These are phyloP conservation scores for Elsinoe batatas DNA, from an alignment of 2,329 filamentous ascomycete species.

Conservation along the genomic window DNA sequence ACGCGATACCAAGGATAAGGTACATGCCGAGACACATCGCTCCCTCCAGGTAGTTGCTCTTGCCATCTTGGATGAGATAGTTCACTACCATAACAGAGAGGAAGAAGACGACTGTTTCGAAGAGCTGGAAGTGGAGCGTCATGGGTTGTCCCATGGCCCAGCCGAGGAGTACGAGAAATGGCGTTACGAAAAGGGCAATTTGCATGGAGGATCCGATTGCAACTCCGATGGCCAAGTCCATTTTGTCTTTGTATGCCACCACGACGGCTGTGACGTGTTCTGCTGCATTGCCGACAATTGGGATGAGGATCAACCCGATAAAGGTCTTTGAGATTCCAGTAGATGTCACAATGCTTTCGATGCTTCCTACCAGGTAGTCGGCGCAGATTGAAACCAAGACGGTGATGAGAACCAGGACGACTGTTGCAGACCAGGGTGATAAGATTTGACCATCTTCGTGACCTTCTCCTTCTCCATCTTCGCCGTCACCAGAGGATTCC, in stretches of 20 bases:
- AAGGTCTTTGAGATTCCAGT: conserved; percentile 47
- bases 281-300: conserved; percentile 55
- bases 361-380: conserved; percentile 45
- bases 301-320: conserved; percentile 47
- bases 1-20: conserved; percentile 50
- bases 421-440: conserved; percentile 34
- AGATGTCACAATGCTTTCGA: conserved; percentile 44
- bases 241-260: conserved; percentile 56
- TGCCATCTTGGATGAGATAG: conserved; percentile 74
- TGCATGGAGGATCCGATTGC: conserved; percentile 57
- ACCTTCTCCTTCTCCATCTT: conserved; percentile 21
- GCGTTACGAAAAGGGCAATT: conserved; percentile 49
- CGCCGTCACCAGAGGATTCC: conserved; percentile 22
- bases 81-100: conserved; percentile 78
- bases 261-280: conserved; percentile 56
- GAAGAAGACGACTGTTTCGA: conserved; percentile 81
- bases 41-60: conserved; percentile 80
- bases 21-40: conserved; percentile 49
- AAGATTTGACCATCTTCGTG: conserved; percentile 33
- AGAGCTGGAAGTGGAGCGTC: conserved; percentile 74
- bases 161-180: conserved; percentile 47
- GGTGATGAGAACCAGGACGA: conserved; percentile 40
- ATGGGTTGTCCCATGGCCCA: conserved; percentile 45
- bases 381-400: conserved; percentile 42
- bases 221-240: conserved; percentile 58